Percentiles rank a stretch among this genome's conserved stretches.
phyloP scores from a whole-genome alignment of 305 asterid genomes.

The Vinca major region DNA sequence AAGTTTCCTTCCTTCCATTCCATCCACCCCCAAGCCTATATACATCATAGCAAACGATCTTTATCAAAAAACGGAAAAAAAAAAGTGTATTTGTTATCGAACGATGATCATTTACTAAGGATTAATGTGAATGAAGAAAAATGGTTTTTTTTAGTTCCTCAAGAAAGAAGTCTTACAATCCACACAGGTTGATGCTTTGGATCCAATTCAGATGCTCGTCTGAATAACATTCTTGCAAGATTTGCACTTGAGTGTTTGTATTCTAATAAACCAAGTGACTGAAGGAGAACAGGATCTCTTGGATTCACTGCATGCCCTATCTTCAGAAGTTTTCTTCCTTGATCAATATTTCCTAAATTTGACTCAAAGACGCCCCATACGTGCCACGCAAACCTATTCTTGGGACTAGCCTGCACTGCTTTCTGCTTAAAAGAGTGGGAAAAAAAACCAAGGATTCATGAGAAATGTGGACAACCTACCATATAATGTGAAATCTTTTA shows the following conservation, averaged over 20 bases:
- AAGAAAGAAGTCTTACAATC: conserved; percentile 49
- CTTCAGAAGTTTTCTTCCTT: conserved; percentile 77
- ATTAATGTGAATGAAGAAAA: not conserved
- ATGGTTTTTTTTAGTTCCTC: not conserved
- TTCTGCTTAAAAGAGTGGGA: conserved; percentile 37
- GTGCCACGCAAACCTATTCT: conserved; percentile 97
- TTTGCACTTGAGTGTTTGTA: conserved; percentile 69
- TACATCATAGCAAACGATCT: not conserved
- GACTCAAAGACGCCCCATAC: conserved; percentile 98
- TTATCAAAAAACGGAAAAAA: too few species aligned
- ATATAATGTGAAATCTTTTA: not conserved
- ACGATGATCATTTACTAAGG: not conserved
- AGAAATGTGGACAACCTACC: not conserved
- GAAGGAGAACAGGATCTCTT: conserved; percentile 92
- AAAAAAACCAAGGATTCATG: conserved; percentile 10
- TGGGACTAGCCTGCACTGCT: conserved; percentile 94
- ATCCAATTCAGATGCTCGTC: conserved; percentile 73
- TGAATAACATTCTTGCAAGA: conserved; percentile 66
- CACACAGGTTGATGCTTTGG: conserved; percentile 92
- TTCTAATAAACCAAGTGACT: conserved; percentile 76
- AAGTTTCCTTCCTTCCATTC: conserved; percentile 98
- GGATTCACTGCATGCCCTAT: conserved; percentile 85
- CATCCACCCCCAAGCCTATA: conserved; percentile 99
- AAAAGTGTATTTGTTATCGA: not conserved
- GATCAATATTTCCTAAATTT: conserved; percentile 51